Evolutionary conservation across 2,329 filamentous ascomycete genomes (phyloP), one percentile per base, ranked within the genome.

Genomic region (Aspergillus sp.): DNA sequence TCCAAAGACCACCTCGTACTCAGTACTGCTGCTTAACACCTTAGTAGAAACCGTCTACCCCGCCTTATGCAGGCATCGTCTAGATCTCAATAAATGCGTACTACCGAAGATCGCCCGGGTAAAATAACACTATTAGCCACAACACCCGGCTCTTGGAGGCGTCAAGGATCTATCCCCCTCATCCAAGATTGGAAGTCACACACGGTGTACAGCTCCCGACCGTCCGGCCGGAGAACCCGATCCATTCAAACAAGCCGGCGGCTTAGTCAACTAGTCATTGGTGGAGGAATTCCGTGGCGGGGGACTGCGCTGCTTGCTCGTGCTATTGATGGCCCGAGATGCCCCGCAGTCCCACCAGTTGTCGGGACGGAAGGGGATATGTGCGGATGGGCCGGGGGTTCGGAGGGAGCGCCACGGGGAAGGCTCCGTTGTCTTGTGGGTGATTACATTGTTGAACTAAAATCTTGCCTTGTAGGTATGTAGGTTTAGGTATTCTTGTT

Each of bases 261-360:
- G 20, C 44, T 15, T 46, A 46, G 5, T 15, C 22, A 7, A 8
- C 51, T 46, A 24, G 49, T 51, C 24, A 59, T 57, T 60, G 57
- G 62, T 61, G 61, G 62, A 61, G 59, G 39, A 52, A 52, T 45
- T 19, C n/a, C n/a, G 20, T 13, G 30, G 44, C 17, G 13, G 13
- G 17, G 17, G 19, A 7, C 34, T 37, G 34, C 34, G 12, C 15
- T 13, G 12, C 34, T 37, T 24, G 51, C 58, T 72, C 70, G 71
- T 63, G 65, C 45, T 61, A 66, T 69, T 73, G 66, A 66, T 72
- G 15, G 55, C 60, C 71, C 70, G 70, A 73, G 57, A 62, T 50
- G 59, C 59, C 59, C 58, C 58, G 56, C 45, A 30, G 51, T 52
- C 30, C 60, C 66, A 65, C 60, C 63, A 61, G 41, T 56, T 44